phyloP scores from a whole-genome alignment of 805 yeast species.

The Grigorovia jiainica region DNA sequence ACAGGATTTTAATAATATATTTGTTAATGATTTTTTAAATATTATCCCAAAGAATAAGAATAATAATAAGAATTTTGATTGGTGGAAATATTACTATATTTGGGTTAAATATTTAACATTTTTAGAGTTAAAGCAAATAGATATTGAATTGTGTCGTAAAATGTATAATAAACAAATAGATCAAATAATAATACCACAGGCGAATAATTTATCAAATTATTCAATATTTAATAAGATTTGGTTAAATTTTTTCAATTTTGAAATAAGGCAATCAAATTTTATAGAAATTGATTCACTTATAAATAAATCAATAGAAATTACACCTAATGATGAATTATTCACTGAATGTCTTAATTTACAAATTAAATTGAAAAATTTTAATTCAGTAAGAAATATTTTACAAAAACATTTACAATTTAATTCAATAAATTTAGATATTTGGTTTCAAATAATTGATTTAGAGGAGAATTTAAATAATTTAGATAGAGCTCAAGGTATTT shows the following conservation, averaged over 20 bases:
- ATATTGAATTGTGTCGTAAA: conserved; percentile 38
- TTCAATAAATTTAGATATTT: conserved; percentile 26
- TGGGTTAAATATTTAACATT: conserved; percentile 61
- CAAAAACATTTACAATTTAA: conserved; percentile 41
- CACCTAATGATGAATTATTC: conserved; percentile 52
- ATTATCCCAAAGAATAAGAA: too few relatives aligned
- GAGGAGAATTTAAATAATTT: conserved; percentile 61
- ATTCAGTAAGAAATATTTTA: conserved; percentile 64
- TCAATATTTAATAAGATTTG: conserved; percentile 70
- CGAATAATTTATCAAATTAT: too few relatives aligned
- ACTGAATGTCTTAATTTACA: conserved; percentile 62
- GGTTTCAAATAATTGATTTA: conserved; percentile 60
- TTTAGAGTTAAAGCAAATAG: conserved; percentile 42
- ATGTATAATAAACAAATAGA: conserved; percentile 43
- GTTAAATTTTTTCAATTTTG: conserved; percentile 63
- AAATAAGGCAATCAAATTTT: conserved; percentile 50
- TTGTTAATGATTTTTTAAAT: too few relatives aligned
- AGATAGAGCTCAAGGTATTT: conserved; percentile 58
- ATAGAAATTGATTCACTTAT: conserved; percentile 52
- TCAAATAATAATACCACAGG: conserved; percentile 44
- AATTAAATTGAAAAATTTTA: conserved; percentile 61
- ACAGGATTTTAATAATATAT: conserved; percentile 9
- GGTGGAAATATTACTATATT: conserved; percentile 63
- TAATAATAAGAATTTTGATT: too few relatives aligned
- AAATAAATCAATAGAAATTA: conserved; percentile 63